phyloP scores from a whole-genome alignment of 768 basidiomycete genomes.

The Lepiota subincarnata region DNA sequence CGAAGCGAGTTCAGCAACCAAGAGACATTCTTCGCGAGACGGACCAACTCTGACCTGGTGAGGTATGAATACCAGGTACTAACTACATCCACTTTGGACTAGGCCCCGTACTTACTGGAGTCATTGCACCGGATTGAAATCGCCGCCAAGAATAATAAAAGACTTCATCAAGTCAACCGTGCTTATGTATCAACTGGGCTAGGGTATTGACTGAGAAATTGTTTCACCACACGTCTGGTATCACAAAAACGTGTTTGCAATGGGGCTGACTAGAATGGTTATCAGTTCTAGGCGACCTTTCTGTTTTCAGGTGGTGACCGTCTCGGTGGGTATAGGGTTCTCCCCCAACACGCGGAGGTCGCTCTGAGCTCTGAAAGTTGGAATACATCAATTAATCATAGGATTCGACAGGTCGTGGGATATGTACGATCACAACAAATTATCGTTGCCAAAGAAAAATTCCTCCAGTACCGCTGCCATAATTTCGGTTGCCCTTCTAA shows the following conservation, averaged over 20 bases:
- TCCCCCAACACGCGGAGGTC: conserved; percentile 1
- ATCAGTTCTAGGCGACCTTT: not conserved
- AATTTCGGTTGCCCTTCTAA: conserved; percentile 45
- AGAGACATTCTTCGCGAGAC: conserved; percentile 37
- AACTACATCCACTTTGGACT: not conserved
- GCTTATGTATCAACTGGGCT: conserved; percentile 11
- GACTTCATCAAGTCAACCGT: not conserved
- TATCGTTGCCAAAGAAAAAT: conserved; percentile 23
- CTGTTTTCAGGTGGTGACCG: not conserved
- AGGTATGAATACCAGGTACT: not conserved
- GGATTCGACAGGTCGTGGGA: too few species aligned
- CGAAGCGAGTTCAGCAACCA: conserved; percentile 79
- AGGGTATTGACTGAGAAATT: conserved; percentile 1
- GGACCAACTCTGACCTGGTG: conserved; percentile 9
- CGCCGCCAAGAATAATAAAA: not conserved
- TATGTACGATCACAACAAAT: not conserved
- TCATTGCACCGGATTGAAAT: conserved; percentile 11
- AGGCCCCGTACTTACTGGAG: conserved; percentile 12
- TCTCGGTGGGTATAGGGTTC: conserved; percentile 11
- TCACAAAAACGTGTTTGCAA: conserved; percentile 10
- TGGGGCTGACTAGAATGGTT: conserved; percentile 4
- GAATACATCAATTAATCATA: not conserved
- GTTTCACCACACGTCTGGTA: not conserved
- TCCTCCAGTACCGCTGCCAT: conserved; percentile 40
- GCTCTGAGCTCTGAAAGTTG: conserved; percentile 2